Percentiles rank a stretch among this genome's conserved stretches.
Evolutionary conservation across 768 basidiomycete genomes (phyloP).

Genomic region (Auricularia sp.): DNA sequence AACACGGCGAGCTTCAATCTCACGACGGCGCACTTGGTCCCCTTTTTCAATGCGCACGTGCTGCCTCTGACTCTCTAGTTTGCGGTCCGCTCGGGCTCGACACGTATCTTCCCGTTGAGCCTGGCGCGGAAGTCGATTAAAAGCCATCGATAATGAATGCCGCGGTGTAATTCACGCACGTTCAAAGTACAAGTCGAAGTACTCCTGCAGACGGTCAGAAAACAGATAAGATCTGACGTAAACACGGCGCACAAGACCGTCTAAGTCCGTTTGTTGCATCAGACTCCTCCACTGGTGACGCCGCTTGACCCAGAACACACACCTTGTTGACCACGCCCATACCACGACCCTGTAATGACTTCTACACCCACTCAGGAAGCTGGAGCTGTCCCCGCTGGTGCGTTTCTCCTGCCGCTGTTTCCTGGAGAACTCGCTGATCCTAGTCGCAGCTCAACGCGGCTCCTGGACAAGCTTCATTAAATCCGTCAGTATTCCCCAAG

Average conservation of each 20-base stretch:
- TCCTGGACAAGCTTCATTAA: constrained; percentile 90
- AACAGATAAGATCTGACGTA: no score
- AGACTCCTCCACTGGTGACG: not conserved
- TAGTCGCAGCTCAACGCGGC: constrained; percentile 52
- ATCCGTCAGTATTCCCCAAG: constrained; percentile 27
- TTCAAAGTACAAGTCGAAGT: no score
- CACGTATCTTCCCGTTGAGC: no score
- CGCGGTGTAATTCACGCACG: no score
- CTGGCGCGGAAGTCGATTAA: no score
- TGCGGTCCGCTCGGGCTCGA: not conserved
- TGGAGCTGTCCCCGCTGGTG: constrained; percentile 11
- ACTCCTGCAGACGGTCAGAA: no score
- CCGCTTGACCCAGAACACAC: not conserved
- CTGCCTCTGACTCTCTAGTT: not conserved
- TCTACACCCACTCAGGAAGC: constrained; percentile 3
- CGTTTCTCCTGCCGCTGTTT: not conserved
- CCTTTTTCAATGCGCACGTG: constrained; percentile 4
- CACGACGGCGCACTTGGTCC: constrained; percentile 1
- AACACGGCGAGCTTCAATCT: constrained; percentile 9
- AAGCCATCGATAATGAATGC: no score
- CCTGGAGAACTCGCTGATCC: not conserved
- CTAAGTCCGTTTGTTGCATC: no score
- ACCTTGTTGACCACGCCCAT: no score
- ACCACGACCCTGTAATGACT: no score
- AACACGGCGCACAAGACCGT: no score